Percentiles rank a stretch among this genome's conserved stretches.
phyloP scores from a whole-genome alignment of 129 eudicot species.

The Flaveria ramosissima region DNA sequence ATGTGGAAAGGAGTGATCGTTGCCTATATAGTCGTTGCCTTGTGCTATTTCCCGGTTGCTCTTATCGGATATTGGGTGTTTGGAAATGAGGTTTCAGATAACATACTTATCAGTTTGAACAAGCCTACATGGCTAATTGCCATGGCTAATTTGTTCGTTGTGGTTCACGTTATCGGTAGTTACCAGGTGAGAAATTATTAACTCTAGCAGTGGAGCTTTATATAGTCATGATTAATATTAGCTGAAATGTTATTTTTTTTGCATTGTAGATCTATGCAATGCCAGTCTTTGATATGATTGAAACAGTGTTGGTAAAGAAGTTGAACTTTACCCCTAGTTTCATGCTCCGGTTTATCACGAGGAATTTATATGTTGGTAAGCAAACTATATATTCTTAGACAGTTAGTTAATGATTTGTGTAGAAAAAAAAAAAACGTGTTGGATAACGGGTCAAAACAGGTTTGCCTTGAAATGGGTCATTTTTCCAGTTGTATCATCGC shows the following conservation, averaged over 20 bases:
- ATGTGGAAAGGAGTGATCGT: slow-evolving; percentile 62
- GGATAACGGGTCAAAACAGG: slow-evolving; percentile 5
- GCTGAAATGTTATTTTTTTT: neutral
- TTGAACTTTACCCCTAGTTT: slow-evolving; percentile 50
- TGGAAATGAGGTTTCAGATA: slow-evolving; percentile 47
- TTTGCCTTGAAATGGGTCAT: neutral
- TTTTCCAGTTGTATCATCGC: neutral
- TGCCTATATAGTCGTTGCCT: slow-evolving; percentile 55
- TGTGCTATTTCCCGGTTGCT: slow-evolving; percentile 63
- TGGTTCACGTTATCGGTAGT: slow-evolving; percentile 57
- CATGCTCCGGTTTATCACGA: slow-evolving; percentile 49
- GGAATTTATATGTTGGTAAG: slow-evolving; percentile 69
- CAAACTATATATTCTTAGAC: neutral
- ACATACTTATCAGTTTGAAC: slow-evolving; percentile 42
- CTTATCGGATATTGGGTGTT: slow-evolving; percentile 44
- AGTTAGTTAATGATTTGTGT: neutral
- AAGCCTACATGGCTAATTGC: slow-evolving; percentile 57
- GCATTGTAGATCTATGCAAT: slow-evolving; percentile 57
- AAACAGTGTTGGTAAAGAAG: slow-evolving; percentile 63
- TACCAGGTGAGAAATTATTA: slow-evolving; percentile 44
- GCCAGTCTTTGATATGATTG: slow-evolving; percentile 80
- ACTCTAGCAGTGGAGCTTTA: neutral
- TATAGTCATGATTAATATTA: neutral
- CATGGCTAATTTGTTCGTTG: slow-evolving; percentile 55
- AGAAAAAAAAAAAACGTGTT: neutral